Conservation (phyloP, 2,329 filamentous ascomycete species). For the Dactylellina haptotyla region DNA sequence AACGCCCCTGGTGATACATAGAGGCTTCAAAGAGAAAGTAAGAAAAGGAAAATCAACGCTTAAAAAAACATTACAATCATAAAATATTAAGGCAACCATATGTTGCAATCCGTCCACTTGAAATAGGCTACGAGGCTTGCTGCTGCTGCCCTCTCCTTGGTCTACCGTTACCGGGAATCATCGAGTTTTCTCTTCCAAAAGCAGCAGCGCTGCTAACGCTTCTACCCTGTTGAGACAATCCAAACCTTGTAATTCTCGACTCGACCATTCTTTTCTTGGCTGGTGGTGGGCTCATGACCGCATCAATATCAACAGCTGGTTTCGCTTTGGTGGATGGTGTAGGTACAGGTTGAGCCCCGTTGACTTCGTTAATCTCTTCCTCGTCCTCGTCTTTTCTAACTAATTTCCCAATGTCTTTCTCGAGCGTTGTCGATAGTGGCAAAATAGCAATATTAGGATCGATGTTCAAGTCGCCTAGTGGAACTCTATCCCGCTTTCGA, state of each 20-base stretch:
- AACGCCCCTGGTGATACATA: slow-evolving; percentile 28
- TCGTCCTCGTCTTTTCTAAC: slow-evolving; percentile 25
- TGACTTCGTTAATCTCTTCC: slow-evolving; percentile 42
- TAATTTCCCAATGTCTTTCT: slow-evolving; percentile 25
- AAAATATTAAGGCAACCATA: not conserved
- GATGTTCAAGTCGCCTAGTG: slow-evolving; percentile 21
- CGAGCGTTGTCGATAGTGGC: slow-evolving; percentile 6
- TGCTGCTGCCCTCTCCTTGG: slow-evolving; percentile 26
- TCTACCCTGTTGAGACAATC: slow-evolving; percentile 21
- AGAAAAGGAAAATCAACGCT: not conserved
- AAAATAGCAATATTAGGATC: slow-evolving; percentile 36
- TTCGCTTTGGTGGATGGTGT: not conserved
- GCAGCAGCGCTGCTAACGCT: slow-evolving; percentile 40
- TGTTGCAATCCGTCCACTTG: not conserved
- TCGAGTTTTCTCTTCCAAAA: slow-evolving; percentile 28
- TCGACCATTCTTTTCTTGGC: slow-evolving; percentile 25
- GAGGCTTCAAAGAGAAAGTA: slow-evolving; percentile 3
- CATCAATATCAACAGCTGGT: slow-evolving; percentile 3
- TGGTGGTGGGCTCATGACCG: slow-evolving; percentile 33
- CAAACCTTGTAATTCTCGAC: slow-evolving; percentile 25
- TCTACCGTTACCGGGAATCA: slow-evolving; percentile 30
- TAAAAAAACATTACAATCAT: not conserved
- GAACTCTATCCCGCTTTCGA: slow-evolving; percentile 41
- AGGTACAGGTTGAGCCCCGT: slow-evolving; percentile 20
- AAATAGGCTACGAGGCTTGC: slow-evolving; percentile 1